Conservation (phyloP, 2,329 filamentous ascomycete species). For the Aspergillus quadricinctus region DNA sequence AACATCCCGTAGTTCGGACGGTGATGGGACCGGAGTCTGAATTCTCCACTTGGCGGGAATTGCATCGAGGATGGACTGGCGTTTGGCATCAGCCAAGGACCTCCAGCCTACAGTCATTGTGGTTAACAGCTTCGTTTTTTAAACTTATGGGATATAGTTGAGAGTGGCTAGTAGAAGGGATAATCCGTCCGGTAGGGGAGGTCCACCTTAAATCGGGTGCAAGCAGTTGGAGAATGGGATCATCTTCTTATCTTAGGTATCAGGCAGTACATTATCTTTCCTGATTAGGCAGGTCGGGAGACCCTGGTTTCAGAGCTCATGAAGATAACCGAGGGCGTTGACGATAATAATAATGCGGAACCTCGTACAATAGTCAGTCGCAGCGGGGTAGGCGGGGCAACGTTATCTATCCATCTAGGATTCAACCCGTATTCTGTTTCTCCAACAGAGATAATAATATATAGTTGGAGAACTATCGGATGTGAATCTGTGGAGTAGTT, state of each 20-base stretch:
- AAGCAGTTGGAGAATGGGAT: background rate
- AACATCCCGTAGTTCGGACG: conserved; percentile 52
- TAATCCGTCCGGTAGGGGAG: background rate
- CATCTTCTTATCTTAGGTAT: background rate
- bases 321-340: background rate
- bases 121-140: background rate
- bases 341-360: background rate
- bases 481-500: background rate
- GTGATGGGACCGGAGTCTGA: conserved; percentile 42
- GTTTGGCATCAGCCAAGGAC: conserved; percentile 48
- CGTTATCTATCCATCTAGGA: background rate
- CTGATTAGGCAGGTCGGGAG: background rate
- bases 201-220: background rate
- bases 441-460: background rate
- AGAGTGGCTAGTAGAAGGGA: background rate
- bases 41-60: conserved; percentile 58
- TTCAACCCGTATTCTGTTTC: background rate
- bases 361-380: background rate
- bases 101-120: conserved; percentile 44
- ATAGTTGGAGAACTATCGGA: background rate
- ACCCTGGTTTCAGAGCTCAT: background rate
- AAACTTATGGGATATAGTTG: background rate
- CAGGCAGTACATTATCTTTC: background rate
- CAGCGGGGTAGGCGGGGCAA: background rate
- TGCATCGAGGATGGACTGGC: conserved; percentile 48